These are phyloP conservation scores for Coemansia sp. DNA, from an alignment of 192 early-diverging fungal genomes.

Conservation along the genomic window DNA sequence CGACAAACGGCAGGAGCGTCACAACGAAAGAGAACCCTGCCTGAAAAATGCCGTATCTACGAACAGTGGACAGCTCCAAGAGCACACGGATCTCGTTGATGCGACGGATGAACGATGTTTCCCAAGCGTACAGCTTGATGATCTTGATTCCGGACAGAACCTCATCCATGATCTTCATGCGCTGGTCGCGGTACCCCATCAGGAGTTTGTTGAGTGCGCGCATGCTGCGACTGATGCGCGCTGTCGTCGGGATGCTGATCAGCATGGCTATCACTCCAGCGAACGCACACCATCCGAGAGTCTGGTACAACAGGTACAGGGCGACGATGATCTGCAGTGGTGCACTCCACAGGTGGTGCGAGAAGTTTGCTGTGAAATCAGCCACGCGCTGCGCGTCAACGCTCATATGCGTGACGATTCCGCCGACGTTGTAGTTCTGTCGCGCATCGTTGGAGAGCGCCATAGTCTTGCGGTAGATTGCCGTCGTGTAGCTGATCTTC, in stretches of 20 bases:
- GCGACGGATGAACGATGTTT: slow-evolving; percentile 69
- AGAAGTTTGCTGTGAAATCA: slow-evolving; percentile 65
- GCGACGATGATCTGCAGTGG: slow-evolving; percentile 77
- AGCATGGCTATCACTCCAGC: slow-evolving; percentile 85
- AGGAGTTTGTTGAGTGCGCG: slow-evolving; percentile 71
- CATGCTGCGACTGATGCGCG: slow-evolving; percentile 61
- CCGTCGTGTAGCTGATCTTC: slow-evolving; percentile 70
- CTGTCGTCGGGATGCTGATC: slow-evolving; percentile 77
- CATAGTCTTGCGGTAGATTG: slow-evolving; percentile 86
- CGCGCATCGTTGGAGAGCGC: slow-evolving; percentile 74
- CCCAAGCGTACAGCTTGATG: too few relatives aligned
- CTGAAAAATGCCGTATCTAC: slow-evolving; percentile 68
- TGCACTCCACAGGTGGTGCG: slow-evolving; percentile 74
- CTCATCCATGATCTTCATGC: slow-evolving; percentile 80
- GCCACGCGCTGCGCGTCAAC: slow-evolving; percentile 66
- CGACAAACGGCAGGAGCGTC: slow-evolving; percentile 84
- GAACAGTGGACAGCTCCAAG: slow-evolving; percentile 72
- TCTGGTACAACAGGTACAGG: slow-evolving; percentile 73
- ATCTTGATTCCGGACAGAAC: slow-evolving; percentile 86
- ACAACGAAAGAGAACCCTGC: slow-evolving; percentile 75
- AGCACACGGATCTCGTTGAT: slow-evolving; percentile 67
- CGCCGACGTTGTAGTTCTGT: slow-evolving; percentile 76
- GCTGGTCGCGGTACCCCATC: slow-evolving; percentile 82
- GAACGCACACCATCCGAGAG: slow-evolving; percentile 78
- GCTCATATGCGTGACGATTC: slow-evolving; percentile 67